A percentile compares a stretch with the other conserved stretches of the same genome.
Conservation (phyloP, 169 alveolate genomes). For the Cryptosporidium xiaoi region DNA sequence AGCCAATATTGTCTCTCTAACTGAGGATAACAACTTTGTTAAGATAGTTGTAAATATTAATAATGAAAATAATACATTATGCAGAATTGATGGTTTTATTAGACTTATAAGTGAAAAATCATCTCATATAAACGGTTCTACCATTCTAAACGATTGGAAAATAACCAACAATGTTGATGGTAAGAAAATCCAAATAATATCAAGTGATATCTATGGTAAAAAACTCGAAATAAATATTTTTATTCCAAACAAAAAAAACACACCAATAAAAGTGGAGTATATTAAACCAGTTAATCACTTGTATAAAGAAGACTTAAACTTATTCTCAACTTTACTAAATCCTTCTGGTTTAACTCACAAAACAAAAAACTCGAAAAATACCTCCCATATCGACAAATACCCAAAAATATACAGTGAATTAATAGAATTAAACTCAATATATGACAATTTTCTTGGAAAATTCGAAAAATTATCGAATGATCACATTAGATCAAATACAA, state of each 20-base stretch:
- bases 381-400: neutral
- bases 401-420: neutral
- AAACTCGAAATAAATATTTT: slow-evolving; percentile 2
- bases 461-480: neutral
- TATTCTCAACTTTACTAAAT: neutral
- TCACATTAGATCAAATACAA: neutral
- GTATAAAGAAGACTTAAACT: slow-evolving; percentile 16
- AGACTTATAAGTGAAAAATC: slow-evolving; percentile 21
- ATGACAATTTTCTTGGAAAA: neutral
- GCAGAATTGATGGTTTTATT: neutral
- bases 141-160: slow-evolving; percentile 31
- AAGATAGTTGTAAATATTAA: slow-evolving; percentile 1
- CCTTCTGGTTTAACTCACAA: neutral
- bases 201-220: neutral
- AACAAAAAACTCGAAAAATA: neutral
- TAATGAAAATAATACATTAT: neutral
- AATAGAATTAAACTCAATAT: neutral
- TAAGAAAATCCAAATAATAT: slow-evolving; percentile 22
- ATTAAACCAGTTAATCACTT: slow-evolving; percentile 7
- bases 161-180: slow-evolving; percentile 8
- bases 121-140: slow-evolving; percentile 2
- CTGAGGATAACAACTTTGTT: neutral
- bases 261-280: slow-evolving; percentile 23
- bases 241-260: slow-evolving; percentile 18
- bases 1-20: neutral